Base-by-base conservation (phyloP, 208 protist species). In the Angomonas desouzai region DNA sequence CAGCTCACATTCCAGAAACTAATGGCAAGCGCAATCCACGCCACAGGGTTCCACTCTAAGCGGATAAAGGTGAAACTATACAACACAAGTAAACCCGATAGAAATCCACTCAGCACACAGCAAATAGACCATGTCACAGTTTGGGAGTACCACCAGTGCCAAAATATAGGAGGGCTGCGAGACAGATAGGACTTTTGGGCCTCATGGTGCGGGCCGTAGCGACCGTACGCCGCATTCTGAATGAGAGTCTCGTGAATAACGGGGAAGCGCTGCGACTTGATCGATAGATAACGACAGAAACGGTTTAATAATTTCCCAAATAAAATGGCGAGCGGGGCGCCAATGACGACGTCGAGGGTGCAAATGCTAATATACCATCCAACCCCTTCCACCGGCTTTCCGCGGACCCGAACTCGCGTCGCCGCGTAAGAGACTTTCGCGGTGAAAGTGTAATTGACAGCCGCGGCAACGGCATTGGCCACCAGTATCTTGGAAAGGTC, bases 281-380 rank as follows among this genome's bases (percentile, higher is more conserved):
- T 53, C 7, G 62, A 55, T 13, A 70, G 7, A 1, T 55, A 27
- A 3, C 36, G 55, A 36, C 65, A 76, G 3, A 45, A 23, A 4
- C 47, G 53, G 45, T 74, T 81, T 22, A 75, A 36, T 30, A 81
- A 36, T 0, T 48, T 47, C 0, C 79, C 79, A 25, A 79, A 25
- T 2, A 64, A 28, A 30, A 79, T 74, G 7, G 67, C 68, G 1
- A 82, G 45, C 16, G 79, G 72, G 0, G 66, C 70, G 3, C 72
- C 72, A 29, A 82, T 30, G 22, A 81, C 22, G 11, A 70, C 68
- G 33, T 85, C 79, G 2, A 71, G 22, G 2, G 64, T 61, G 67
- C 63, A 79, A 18, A 79, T 65, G 0, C 72, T 72, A 32, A 67
- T 66, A 34, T 85, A 85, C 75, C 75, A 85, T 27, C 72, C 79